Percentiles rank a stretch among this genome's conserved stretches.
These are phyloP conservation scores for Pythium periplocum DNA, from an alignment of 352 stramenopile genomes.

Conservation along the genomic window DNA sequence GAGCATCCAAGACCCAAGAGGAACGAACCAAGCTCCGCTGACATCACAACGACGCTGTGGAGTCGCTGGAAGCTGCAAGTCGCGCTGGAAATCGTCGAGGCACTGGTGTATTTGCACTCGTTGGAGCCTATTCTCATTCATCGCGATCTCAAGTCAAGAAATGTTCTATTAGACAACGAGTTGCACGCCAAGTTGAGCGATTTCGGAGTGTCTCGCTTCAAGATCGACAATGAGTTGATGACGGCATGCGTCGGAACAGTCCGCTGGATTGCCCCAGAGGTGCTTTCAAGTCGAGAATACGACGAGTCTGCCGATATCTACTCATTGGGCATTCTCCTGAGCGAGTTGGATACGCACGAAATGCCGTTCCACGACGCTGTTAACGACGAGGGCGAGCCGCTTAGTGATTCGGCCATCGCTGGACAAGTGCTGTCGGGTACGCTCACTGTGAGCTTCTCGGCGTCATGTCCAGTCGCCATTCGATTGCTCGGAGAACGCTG, in stretches of 20 bases:
- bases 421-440: conserved; percentile 14
- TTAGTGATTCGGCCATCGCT: conserved; percentile 18
- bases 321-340: background rate
- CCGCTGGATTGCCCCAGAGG: background rate
- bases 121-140: conserved; percentile 9
- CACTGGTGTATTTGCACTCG: conserved; percentile 19
- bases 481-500: conserved; percentile 14
- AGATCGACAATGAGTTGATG: conserved; percentile 17
- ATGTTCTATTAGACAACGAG: conserved; percentile 5
- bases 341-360: conserved; percentile 3
- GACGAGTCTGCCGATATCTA: background rate
- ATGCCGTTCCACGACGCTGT: conserved; percentile 27
- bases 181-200: conserved; percentile 8
- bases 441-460: conserved; percentile 14
- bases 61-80: conserved; percentile 3
- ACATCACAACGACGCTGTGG: conserved; percentile 4
- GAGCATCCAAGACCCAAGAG: background rate
- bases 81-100: conserved; percentile 15
- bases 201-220: conserved; percentile 8
- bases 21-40: conserved; percentile 5
- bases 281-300: background rate
- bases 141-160: conserved; percentile 10
- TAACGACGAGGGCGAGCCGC: conserved; percentile 7
- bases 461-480: conserved; percentile 23
- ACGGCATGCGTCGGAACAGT: conserved; percentile 7